Evolutionary conservation across 1,139 yeast species (phyloP).

Genomic region (Petasospora fabianii): DNA sequence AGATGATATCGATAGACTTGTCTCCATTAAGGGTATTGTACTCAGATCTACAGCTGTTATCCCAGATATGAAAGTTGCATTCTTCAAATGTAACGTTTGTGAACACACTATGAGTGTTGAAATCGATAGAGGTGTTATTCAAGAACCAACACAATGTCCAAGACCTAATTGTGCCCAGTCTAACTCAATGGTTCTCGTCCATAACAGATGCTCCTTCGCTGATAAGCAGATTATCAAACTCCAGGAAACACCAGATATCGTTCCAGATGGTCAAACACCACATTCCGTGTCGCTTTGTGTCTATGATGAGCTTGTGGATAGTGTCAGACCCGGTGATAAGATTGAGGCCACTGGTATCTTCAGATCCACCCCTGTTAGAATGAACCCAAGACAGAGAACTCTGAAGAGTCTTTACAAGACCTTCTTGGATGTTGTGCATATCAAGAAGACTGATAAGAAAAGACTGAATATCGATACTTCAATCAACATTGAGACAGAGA

Average conservation of each 20-base stretch:
- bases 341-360: constrained; percentile 94
- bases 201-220: constrained; percentile 88
- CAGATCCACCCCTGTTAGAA: constrained; percentile 87
- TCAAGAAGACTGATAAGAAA: constrained; percentile 78
- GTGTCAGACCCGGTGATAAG: constrained; percentile 95
- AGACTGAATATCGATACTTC: constrained; percentile 79
- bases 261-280: constrained; percentile 99
- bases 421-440: constrained; percentile 89
- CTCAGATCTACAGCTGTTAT: constrained; percentile 86
- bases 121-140: constrained; percentile 89
- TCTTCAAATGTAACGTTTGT: constrained; percentile 93
- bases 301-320: constrained; percentile 92
- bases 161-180: constrained; percentile 80
- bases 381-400: constrained; percentile 81
- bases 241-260: constrained; percentile 96
- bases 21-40: constrained; percentile 87
- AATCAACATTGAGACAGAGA: constrained; percentile 55
- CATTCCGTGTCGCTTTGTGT: constrained; percentile 93
- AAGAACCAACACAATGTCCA: constrained; percentile 92
- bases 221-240: constrained; percentile 91
- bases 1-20: constrained; percentile 89
- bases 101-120: constrained; percentile 90
- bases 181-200: constrained; percentile 86
- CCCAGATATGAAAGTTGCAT: constrained; percentile 98
- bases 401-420: constrained; percentile 85